A percentile compares a stretch with the other conserved stretches of the same genome.
These are phyloP conservation scores for Citrus maxima DNA, from an alignment of 345 rosid species.

Conservation along the genomic window DNA sequence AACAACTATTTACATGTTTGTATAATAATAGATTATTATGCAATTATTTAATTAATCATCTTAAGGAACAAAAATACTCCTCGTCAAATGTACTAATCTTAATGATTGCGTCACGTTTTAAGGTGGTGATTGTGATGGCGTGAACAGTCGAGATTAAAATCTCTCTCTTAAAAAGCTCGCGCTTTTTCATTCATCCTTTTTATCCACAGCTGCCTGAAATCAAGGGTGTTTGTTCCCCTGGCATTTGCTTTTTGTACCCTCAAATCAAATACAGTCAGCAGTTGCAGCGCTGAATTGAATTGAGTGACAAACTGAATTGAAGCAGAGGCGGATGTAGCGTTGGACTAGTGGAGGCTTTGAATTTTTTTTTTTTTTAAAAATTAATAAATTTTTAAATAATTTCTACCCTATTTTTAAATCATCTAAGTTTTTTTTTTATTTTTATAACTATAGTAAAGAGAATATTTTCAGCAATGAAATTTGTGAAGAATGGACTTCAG, in stretches of 20 bases:
- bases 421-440: too few species aligned
- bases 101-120: constrained; percentile 5
- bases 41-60: background rate
- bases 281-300: background rate
- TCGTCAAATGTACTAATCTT: background rate
- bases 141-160: background rate
- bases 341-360: too few species aligned
- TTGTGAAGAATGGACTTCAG: too few species aligned
- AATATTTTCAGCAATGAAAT: too few species aligned
- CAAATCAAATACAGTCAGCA: background rate
- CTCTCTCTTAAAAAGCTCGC: background rate
- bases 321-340: too few species aligned
- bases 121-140: background rate
- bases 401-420: too few species aligned
- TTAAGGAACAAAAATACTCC: background rate
- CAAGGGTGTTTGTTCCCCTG: background rate
- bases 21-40: background rate
- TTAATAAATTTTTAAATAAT: too few species aligned
- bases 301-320: background rate
- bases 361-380: too few species aligned
- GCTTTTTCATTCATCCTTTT: background rate
- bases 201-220: background rate
- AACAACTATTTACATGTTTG: background rate
- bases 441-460: too few species aligned
- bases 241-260: background rate